Conservation (phyloP, 192 early-diverging fungal genomes). For the Spinellus fusiger region DNA sequence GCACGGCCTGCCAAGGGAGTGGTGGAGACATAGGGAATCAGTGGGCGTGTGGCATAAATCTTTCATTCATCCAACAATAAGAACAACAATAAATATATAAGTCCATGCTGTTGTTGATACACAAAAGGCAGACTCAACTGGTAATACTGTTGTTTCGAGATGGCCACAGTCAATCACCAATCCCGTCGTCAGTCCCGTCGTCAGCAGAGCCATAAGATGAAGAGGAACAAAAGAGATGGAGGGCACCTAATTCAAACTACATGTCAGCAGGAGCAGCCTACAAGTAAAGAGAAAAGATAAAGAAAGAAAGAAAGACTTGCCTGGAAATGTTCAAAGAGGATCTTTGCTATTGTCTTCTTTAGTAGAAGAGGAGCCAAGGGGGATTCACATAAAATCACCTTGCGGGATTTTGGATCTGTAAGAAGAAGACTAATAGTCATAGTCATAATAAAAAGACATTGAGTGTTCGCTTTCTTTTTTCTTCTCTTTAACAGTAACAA, state of each 20-base stretch:
- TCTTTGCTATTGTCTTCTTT: slow-evolving; percentile 60
- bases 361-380: slow-evolving; percentile 61
- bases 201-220: slow-evolving; percentile 66
- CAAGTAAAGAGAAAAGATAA: neutral
- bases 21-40: slow-evolving; percentile 56
- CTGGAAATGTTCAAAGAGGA: slow-evolving; percentile 72
- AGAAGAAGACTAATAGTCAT: slow-evolving; percentile 51
- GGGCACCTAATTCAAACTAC: slow-evolving; percentile 48
- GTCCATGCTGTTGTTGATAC: no score
- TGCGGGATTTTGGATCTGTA: slow-evolving; percentile 77
- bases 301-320: slow-evolving; percentile 26
- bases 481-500: neutral
- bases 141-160: slow-evolving; percentile 66
- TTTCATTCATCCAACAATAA: slow-evolving; percentile 11
- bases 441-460: slow-evolving; percentile 22
- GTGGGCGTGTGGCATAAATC: slow-evolving; percentile 63
- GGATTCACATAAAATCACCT: slow-evolving; percentile 77
- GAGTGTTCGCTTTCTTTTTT: neutral
- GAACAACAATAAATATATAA: neutral
- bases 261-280: neutral
- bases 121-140: no score
- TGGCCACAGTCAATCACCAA: slow-evolving; percentile 86
- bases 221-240: slow-evolving; percentile 71
- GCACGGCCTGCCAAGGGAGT: slow-evolving; percentile 62
- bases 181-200: slow-evolving; percentile 69